Conservation (phyloP, 176 grass and related monocot species). For the Aegilops umbellulata region DNA sequence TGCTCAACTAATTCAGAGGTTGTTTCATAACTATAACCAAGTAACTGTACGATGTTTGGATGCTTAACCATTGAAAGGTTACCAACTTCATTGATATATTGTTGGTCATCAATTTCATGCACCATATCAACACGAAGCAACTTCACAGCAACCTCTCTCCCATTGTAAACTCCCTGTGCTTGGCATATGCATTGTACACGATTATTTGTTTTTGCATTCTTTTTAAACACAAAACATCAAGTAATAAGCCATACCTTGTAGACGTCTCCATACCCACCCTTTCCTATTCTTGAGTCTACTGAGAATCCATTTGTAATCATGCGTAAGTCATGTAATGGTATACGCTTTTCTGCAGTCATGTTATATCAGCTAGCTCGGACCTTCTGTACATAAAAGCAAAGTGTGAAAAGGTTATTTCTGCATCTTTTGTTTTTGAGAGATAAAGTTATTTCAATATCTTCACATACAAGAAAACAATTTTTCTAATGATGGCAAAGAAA, state of each 20-base stretch:
- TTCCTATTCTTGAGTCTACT: neutral
- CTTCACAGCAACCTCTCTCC: neutral
- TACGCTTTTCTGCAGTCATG: neutral
- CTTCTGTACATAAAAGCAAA: neutral
- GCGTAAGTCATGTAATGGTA: neutral
- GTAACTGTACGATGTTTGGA: neutral
- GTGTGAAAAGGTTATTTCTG: too few relatives aligned
- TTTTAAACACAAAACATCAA: neutral
- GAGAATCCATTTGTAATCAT: neutral
- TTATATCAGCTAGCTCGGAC: neutral
- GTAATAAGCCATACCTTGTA: neutral
- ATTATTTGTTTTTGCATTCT: neutral
- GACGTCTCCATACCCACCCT: neutral
- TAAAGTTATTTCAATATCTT: too few relatives aligned
- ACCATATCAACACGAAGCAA: neutral
- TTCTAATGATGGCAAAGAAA: too few relatives aligned
- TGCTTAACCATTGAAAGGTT: neutral
- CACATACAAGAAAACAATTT: too few relatives aligned
- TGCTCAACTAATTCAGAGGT: neutral
- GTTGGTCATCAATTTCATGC: neutral
- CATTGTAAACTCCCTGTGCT: neutral
- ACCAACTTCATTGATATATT: neutral
- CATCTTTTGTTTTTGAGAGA: too few relatives aligned
- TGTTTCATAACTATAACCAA: neutral
- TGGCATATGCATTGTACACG: neutral